Conservation (phyloP, 2,329 filamentous ascomycete species). For the Trichoderma simmonsii region DNA sequence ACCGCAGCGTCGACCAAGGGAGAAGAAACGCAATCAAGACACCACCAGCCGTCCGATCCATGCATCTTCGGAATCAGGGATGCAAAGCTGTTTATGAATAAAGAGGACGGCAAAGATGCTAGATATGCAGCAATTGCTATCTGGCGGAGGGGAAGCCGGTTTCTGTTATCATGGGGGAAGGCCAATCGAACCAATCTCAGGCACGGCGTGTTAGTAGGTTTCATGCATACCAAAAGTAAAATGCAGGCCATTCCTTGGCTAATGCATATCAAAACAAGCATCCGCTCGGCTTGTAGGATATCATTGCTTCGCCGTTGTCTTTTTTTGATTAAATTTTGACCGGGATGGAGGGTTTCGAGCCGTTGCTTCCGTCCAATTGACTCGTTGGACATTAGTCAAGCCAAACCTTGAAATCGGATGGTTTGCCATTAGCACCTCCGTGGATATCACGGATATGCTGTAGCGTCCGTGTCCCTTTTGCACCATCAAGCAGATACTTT, state of each 20-base stretch:
- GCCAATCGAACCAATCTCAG: constrained; percentile 14
- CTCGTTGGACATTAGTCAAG: neutral
- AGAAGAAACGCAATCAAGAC: constrained; percentile 6
- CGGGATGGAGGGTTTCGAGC: neutral
- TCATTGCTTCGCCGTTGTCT: neutral
- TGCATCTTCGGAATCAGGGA: neutral
- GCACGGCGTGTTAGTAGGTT: neutral
- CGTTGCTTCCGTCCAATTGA: neutral
- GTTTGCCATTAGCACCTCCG: neutral
- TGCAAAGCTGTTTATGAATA: neutral
- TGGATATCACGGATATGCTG: neutral
- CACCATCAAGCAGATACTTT: neutral
- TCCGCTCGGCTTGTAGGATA: neutral
- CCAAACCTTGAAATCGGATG: neutral
- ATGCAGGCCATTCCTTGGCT: constrained; percentile 16
- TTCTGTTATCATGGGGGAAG: constrained; percentile 8
- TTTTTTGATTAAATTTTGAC: neutral
- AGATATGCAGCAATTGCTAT: neutral
- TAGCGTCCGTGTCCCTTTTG: neutral
- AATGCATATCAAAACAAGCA: constrained; percentile 8
- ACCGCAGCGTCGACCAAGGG: neutral
- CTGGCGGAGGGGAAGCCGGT: constrained; percentile 1
- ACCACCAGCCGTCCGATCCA: neutral
- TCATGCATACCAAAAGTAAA: constrained; percentile 16
- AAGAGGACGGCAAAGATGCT: neutral